Base-by-base conservation (phyloP, 768 basidiomycete genomes). In the Lactifluus pinguis region DNA sequence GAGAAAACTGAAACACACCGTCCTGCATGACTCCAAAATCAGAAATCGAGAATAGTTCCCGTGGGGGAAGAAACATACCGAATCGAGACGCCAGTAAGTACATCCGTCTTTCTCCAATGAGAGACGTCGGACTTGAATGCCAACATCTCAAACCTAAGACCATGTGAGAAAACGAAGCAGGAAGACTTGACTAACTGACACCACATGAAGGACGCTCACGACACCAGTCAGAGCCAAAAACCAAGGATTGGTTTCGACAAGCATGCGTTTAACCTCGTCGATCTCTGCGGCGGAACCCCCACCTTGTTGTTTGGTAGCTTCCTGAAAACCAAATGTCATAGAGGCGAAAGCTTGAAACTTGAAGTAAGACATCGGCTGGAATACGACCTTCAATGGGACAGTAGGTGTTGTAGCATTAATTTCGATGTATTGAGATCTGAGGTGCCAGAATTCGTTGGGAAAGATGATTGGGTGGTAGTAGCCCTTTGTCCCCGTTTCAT, bases 101-200 rank as follows among this genome's bases (percentile, higher is more conserved):
- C 94, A 67, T 94, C 87, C 76, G 85, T 95, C 69, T 93, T 85
- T 44, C 93, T 80, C 95, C 95, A 98, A 71, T 98, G 95, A 32
- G 87, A 84, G 47, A 98, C 91, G 69, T 98, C 95, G 30, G 84
- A 87, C 70, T 89, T 91, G 83, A 98, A 98, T 14, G 95, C 95
- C 59, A 97, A 76, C 83, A 97, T 89, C 75, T 95, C 93, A 70
- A 97, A 95, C 29, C 91, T 92, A 68, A 11, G 53, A 11, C 34
- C 10, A 38, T 67, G 64, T 60, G 68, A 59, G 29, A 55, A 44
- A 59, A 49, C 21, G 41, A 30, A 29, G 39, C 42, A 65, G 38
- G 34, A 52, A 52, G 59, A 25, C 53, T 19, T 60, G 57, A 21
- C 29, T 7, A 19, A 80, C 88, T 74, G 67, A 95, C 86, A 97